Base-by-base conservation (phyloP, 192 early-diverging fungal species). In the Gamsiella multidivaricata region DNA sequence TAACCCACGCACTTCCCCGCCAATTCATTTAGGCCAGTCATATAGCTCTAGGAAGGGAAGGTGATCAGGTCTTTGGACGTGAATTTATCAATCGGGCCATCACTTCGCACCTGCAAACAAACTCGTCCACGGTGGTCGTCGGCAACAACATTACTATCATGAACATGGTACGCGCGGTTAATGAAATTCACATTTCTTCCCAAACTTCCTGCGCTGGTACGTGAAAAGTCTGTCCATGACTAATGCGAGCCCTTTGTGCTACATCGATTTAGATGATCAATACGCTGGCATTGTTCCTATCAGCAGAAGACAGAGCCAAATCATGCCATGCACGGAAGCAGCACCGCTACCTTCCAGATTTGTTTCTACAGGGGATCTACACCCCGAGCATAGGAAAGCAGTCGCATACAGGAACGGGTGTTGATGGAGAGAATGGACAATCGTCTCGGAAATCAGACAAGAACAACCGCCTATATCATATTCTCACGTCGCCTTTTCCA, bases 301-400 rank as follows among this genome's bases (percentile, higher is more conserved):
- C 81, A 2, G 52, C 80, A 5, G 85, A 82, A 28, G 85, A 86
- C 60, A 61, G 81, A 69, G 74, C 79, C 34, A 80, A 83, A 12
- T 86, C 85, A 3, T 83, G 83, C 57, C 85, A 86, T 59, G 83
- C 85, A 28, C 63, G 81, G 22, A 86, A 86, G 61, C 70, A 81
- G 61, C 85, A 84, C 43, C 81, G 82, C 6, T 86, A 86, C 36
- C 61, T 84, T 28, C 79, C 83, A 7, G 70, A 86, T 58, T 47
- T 86, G 4, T 86, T 82, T 59, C 57, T 84, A 6, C 85, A 86
- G 51, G 85, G 85, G 9, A 67, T 86, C 10, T 81, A 84, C 17
- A 74, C 82, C 0, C 72, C 81, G 32, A 80, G 69, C 49, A 49
- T 79, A 15, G 78, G 62, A 2, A 79, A 82, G 62, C 53, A 56